Evolutionary conservation across 1,139 yeast genomes (phyloP).

Genomic region (Petasospora rhodanensis): DNA sequence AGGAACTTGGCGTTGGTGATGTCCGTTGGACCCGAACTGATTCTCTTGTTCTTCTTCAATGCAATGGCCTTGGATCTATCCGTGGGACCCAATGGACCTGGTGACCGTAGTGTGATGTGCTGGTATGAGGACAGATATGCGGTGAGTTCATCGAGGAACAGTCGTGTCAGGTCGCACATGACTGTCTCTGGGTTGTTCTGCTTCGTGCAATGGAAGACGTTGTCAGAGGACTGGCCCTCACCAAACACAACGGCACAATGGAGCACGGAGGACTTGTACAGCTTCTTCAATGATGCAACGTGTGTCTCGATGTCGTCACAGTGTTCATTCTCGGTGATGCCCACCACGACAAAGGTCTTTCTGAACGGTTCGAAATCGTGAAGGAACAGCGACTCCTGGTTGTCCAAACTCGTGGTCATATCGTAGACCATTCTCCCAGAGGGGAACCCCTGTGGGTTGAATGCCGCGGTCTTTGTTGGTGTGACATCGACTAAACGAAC

Average conservation of each 20-base stretch:
- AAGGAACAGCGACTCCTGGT: constrained; percentile 56
- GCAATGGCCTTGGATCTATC: constrained; percentile 14
- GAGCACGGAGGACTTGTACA: constrained; percentile 56
- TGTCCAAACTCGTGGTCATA: constrained; percentile 44
- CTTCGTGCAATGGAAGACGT: constrained; percentile 18
- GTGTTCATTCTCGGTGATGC: constrained; percentile 38
- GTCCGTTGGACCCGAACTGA: constrained; percentile 23
- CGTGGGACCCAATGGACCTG: constrained; percentile 49
- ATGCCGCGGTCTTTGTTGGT: constrained; percentile 54
- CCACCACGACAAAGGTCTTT: constrained; percentile 66
- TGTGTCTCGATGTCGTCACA: constrained; percentile 32
- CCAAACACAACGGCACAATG: constrained; percentile 61
- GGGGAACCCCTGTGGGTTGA: constrained; percentile 85
- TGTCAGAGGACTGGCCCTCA: constrained; percentile 21
- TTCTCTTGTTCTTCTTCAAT: constrained; percentile 19
- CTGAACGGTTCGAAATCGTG: constrained; percentile 90
- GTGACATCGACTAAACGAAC: constrained; percentile 72
- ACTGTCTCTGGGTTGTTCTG: constrained; percentile 50
- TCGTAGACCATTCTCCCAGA: constrained; percentile 66
- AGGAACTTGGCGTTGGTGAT: too few relatives aligned
- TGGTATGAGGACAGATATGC: constrained; percentile 65
- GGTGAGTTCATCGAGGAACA: constrained; percentile 60
- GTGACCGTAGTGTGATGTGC: constrained; percentile 70
- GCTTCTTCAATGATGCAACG: constrained; percentile 32
- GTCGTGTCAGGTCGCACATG: constrained; percentile 66